phyloP scores from a whole-genome alignment of 2,329 filamentous ascomycete genomes.

The Lizonia empirigonia region DNA sequence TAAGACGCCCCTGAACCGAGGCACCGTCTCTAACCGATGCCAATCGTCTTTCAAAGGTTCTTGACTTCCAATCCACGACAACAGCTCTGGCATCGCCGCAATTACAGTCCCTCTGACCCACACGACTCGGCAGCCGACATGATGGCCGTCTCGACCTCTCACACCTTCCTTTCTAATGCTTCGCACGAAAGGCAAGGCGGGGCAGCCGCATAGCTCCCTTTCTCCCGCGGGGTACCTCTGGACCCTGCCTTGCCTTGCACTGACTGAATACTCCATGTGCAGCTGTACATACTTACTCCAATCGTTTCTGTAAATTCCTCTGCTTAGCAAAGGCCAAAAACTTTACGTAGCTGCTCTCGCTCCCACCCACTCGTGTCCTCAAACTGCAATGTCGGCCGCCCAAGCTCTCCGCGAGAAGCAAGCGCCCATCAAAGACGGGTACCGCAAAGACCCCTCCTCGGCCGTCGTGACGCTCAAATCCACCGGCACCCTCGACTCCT shows the following conservation, averaged over 20 bases:
- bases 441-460: constrained; percentile 52
- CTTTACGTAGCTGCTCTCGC: neutral
- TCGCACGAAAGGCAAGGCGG: constrained; percentile 27
- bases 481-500: constrained; percentile 52
- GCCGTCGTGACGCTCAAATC: constrained; percentile 56
- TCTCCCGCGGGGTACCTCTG: constrained; percentile 24
- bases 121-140: neutral
- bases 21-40: neutral
- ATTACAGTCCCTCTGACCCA: neutral
- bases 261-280: neutral
- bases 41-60: neutral
- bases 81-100: neutral
- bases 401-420: constrained; percentile 54
- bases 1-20: neutral
- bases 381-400: constrained; percentile 32
- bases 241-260: neutral
- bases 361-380: neutral
- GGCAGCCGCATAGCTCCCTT: constrained; percentile 24
- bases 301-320: neutral
- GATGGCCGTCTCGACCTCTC: neutral
- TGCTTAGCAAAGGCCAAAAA: neutral
- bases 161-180: constrained; percentile 10
- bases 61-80: neutral
- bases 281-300: neutral
- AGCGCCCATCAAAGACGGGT: constrained; percentile 56